These are phyloP conservation scores for Triangularia verruculosa DNA, from an alignment of 2,329 filamentous ascomycete genomes.

Conservation along the genomic window DNA sequence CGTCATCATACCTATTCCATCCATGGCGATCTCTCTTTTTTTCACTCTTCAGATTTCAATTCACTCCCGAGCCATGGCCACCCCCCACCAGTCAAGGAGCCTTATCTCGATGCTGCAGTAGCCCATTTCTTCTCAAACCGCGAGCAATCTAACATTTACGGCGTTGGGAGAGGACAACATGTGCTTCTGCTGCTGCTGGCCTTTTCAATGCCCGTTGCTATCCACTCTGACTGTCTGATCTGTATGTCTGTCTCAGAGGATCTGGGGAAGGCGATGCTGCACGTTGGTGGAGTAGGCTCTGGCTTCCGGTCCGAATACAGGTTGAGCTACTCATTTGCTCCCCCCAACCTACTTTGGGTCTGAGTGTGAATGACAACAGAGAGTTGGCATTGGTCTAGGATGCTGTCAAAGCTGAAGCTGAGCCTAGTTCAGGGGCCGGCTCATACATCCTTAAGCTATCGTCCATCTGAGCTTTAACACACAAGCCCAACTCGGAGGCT, in stretches of 20 bases:
- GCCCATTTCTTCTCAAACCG: slow-evolving; percentile 11
- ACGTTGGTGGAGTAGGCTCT: neutral
- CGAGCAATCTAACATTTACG: slow-evolving; percentile 6
- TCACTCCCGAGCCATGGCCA: neutral
- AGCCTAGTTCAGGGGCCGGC: neutral
- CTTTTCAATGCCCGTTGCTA: neutral
- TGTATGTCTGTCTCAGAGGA: neutral
- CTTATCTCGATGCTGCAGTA: slow-evolving; percentile 30
- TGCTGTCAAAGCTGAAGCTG: neutral
- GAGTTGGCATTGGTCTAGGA: neutral
- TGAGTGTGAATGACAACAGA: neutral
- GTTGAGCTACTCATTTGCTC: neutral
- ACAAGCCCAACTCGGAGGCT: neutral
- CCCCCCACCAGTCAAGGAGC: slow-evolving; percentile 3
- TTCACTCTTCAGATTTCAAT: neutral
- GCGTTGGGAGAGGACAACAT: slow-evolving; percentile 17
- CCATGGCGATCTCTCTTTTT: neutral
- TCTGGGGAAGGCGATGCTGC: neutral
- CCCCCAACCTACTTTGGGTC: neutral
- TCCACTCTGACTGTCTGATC: neutral
- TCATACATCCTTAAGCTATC: neutral
- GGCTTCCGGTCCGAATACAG: neutral
- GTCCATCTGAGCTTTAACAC: neutral
- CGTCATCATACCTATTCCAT: neutral
- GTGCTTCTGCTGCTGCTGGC: slow-evolving; percentile 1